Conservation (phyloP, 208 protist genomes). For the Acanthamoeba healyi region DNA sequence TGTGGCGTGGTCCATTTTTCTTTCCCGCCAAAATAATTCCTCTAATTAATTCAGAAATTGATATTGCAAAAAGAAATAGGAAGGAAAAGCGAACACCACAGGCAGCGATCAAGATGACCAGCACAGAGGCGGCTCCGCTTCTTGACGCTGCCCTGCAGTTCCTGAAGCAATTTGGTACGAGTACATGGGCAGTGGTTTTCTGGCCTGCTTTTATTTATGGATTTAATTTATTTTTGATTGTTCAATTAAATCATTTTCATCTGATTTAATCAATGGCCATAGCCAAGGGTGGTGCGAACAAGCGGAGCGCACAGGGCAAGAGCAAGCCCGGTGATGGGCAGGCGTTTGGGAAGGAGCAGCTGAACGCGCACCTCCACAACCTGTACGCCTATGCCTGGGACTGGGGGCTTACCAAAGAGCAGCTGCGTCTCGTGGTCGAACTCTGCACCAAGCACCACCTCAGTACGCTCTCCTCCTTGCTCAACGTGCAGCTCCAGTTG, state of each 20-base stretch:
- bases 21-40: not conserved
- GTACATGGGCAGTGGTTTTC: not conserved
- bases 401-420: not conserved
- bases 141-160: not conserved
- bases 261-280: no score
- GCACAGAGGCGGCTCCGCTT: not conserved
- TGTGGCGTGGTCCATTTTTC: not conserved
- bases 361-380: conserved; percentile 30
- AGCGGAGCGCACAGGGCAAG: conserved; percentile 4
- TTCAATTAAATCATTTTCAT: no score
- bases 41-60: not conserved
- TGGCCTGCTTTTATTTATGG: no score
- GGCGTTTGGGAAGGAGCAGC: not conserved
- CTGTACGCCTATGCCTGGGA: not conserved
- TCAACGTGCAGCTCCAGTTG: no score
- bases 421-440: not conserved
- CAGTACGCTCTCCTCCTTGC: no score
- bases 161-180: not conserved
- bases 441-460: not conserved
- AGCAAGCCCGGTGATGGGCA: not conserved
- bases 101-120: not conserved
- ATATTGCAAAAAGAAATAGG: not conserved
- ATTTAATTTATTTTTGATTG: not conserved
- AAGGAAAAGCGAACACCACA: not conserved
- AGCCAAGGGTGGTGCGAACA: not conserved